These are phyloP conservation scores for Aspergillus sojae DNA, from an alignment of 2,329 filamentous ascomycete genomes.

Conservation along the genomic window DNA sequence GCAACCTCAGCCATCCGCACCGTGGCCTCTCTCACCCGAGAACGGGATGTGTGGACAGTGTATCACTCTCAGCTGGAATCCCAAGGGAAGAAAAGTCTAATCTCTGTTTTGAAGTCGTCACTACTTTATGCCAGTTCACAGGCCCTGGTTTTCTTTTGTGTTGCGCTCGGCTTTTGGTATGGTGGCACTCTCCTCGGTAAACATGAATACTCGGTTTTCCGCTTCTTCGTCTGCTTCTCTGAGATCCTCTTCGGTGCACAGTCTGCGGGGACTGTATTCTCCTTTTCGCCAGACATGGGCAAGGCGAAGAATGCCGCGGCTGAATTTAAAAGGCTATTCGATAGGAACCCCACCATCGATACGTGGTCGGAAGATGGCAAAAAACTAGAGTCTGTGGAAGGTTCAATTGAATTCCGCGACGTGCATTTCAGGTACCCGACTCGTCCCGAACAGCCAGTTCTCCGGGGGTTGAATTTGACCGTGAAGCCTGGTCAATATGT, in stretches of 20 bases:
- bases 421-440: conserved; percentile 96
- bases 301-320: conserved; percentile 85
- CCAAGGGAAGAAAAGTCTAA: conserved; percentile 69
- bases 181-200: conserved; percentile 75
- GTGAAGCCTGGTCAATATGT: conserved; percentile 52
- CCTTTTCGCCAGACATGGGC: conserved; percentile 87
- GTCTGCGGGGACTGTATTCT: conserved; percentile 86
- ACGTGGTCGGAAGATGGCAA: conserved; percentile 74
- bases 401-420: conserved; percentile 83
- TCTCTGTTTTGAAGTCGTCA: conserved; percentile 75
- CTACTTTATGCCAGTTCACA: conserved; percentile 81
- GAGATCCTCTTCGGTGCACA: conserved; percentile 89
- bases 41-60: conserved; percentile 73
- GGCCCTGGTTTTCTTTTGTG: conserved; percentile 78
- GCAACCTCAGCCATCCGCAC: conserved; percentile 93
- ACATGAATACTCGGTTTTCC: conserved; percentile 73
- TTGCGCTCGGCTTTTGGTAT: conserved; percentile 92
- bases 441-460: conserved; percentile 85
- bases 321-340: conserved; percentile 80
- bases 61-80: conserved; percentile 69
- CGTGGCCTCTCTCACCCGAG: conserved; percentile 85
- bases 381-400: conserved; percentile 65
- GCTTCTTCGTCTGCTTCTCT: conserved; percentile 91
- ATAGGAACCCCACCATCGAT: conserved; percentile 79
- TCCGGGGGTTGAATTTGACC: conserved; percentile 72